phyloP scores from a whole-genome alignment of 306 rosid species.

The Dryas octopetala region DNA sequence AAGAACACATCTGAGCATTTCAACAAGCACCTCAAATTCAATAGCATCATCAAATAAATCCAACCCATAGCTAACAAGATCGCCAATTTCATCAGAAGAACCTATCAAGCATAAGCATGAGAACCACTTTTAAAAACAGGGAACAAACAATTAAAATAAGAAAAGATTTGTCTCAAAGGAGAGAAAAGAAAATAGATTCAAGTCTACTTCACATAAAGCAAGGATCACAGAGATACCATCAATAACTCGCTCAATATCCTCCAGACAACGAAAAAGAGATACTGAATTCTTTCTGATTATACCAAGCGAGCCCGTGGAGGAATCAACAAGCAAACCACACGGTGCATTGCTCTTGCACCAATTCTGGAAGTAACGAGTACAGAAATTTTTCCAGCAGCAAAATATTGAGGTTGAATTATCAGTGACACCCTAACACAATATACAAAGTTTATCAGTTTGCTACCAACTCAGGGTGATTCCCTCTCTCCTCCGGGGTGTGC shows the following conservation, averaged over 20 bases:
- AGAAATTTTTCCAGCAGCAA: slow-evolving; percentile 77
- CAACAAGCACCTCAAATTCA: slow-evolving; percentile 58
- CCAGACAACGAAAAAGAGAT: slow-evolving; percentile 74
- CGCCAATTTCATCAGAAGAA: slow-evolving; percentile 61
- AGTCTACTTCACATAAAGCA: neutral
- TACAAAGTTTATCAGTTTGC: slow-evolving; percentile 31
- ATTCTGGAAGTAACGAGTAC: slow-evolving; percentile 61
- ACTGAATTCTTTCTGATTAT: slow-evolving; percentile 74
- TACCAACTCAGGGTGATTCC: slow-evolving; percentile 1
- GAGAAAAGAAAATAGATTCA: neutral
- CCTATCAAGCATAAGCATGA: slow-evolving; percentile 40
- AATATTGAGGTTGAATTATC: slow-evolving; percentile 51
- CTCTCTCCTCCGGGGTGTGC: neutral
- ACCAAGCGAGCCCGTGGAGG: slow-evolving; percentile 58
- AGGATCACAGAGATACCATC: slow-evolving; percentile 50
- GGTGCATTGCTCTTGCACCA: slow-evolving; percentile 87
- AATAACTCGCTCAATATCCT: slow-evolving; percentile 74
- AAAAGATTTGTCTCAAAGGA: slow-evolving; percentile 2
- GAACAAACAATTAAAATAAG: neutral
- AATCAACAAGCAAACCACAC: slow-evolving; percentile 69
- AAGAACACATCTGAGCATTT: slow-evolving; percentile 63
- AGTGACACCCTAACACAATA: slow-evolving; percentile 54
- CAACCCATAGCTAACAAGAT: slow-evolving; percentile 40
- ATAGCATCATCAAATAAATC: slow-evolving; percentile 50
- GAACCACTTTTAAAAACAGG: slow-evolving; percentile 10